Conservation (phyloP, 1,284 basidiomycete species). For the Heterobasidion annosum region DNA sequence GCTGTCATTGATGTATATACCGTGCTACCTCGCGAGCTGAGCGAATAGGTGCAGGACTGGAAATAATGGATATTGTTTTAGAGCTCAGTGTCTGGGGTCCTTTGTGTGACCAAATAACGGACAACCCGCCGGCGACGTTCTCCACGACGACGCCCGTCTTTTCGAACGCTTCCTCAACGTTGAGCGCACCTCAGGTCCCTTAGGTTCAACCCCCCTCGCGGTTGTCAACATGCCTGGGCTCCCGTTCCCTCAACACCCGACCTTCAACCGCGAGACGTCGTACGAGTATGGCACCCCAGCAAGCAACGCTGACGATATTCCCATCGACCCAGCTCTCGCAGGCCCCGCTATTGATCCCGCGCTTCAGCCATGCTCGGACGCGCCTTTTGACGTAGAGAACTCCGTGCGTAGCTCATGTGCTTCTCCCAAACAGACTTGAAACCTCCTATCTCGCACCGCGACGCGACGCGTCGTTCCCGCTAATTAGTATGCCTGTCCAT, state of each 20-base stretch:
- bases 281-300: constrained; percentile 48
- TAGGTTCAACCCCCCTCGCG: constrained; percentile 4
- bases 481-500: constrained; percentile 4
- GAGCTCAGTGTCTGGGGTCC: neutral
- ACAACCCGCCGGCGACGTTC: constrained; percentile 8
- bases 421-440: neutral
- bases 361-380: constrained; percentile 25
- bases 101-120: constrained; percentile 1
- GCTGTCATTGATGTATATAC: no score
- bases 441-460: constrained; percentile 16
- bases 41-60: no score
- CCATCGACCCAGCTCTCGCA: constrained; percentile 63
- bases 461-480: constrained; percentile 23
- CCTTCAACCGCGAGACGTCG: constrained; percentile 39
- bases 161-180: constrained; percentile 1
- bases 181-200: constrained; percentile 5
- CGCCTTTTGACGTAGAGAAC: constrained; percentile 12
- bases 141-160: neutral
- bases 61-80: neutral
- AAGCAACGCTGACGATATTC: constrained; percentile 50
- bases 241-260: constrained; percentile 41
- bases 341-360: constrained; percentile 42
- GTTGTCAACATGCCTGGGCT: constrained; percentile 42
- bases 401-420: constrained; percentile 9
- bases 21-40: no score